Evolutionary conservation across 2,329 filamentous ascomycete genomes (phyloP), one percentile per base, ranked within the genome.

Genomic region (Claviceps digitariae): DNA sequence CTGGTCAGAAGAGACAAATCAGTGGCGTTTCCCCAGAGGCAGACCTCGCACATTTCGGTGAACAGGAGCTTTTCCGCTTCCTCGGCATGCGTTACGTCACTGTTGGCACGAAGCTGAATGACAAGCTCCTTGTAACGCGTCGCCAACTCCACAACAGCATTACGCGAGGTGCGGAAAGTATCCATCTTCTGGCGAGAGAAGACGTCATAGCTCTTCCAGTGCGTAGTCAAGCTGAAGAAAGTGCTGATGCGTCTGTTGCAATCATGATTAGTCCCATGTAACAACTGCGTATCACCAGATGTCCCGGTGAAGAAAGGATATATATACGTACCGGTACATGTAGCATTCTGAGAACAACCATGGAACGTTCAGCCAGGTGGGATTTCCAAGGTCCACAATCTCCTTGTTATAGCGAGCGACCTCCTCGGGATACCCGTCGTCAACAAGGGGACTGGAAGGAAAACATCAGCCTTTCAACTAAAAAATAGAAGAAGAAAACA

Each of bases 271-370:
- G 34, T 38, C 23, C 29, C 44, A 21, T 23, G 23, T 17, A 2
- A 15, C 21, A n/a, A 15, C 20, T 38, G 13, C 47, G 20, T 23
- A 38, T 36, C 15, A 29, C 15, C 44, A 46, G 2, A 45, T 25
- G 43, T 23, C 10, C 43, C 15, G 23, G 17, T 9, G n/a, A 27
- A n/a, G 21, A 29, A 2, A 21, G 17, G 29, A 3, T 2, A 25
- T n/a, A 17, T 4, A 17, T 5, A n/a, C 63, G 52, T 71, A 84
- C 82, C 86, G 77, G 73, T 91, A 97, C 55, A 98, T 78, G 68
- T 97, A 97, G 74, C 93, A 97, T 73, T 98, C 93, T 27, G 85
- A 75, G 69, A 82, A 98, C 1, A 98, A 77, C 93, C 93, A 98
- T 6, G 90, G 79, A 5, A 85, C 82, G 57, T 85, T 78, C 64